These are phyloP conservation scores for Coemansia sp. DNA, from an alignment of 192 early-diverging fungal genomes.

Conservation along the genomic window DNA sequence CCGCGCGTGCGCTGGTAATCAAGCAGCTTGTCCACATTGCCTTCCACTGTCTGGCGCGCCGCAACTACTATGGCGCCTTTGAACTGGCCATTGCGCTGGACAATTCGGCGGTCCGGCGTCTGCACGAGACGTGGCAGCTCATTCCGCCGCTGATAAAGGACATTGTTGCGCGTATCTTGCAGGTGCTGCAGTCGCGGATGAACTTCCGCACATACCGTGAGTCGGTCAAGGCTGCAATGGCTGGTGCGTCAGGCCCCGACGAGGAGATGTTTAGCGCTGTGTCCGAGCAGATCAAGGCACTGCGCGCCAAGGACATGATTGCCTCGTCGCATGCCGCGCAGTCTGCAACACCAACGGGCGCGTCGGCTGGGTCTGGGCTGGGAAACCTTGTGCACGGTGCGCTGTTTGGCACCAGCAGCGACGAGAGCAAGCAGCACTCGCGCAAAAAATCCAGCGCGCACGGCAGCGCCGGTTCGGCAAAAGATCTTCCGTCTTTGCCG, in stretches of 20 bases:
- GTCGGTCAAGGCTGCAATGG: slow-evolving; percentile 49
- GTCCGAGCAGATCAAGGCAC: slow-evolving; percentile 40
- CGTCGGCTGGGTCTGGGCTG: slow-evolving; percentile 21
- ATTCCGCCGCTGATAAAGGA: slow-evolving; percentile 48
- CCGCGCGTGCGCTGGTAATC: slow-evolving; percentile 45
- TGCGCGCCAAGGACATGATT: slow-evolving; percentile 45
- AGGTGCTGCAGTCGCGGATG: slow-evolving; percentile 48
- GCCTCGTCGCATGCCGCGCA: slow-evolving; percentile 20
- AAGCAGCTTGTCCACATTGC: slow-evolving; percentile 53
- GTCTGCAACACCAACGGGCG: slow-evolving; percentile 6
- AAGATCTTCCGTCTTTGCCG: slow-evolving; percentile 13
- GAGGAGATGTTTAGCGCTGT: slow-evolving; percentile 45
- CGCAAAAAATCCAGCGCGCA: slow-evolving; percentile 42
- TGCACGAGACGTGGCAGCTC: slow-evolving; percentile 50
- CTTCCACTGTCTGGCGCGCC: slow-evolving; percentile 52
- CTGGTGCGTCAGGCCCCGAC: slow-evolving; percentile 44
- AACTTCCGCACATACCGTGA: slow-evolving; percentile 54
- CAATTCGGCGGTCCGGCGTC: slow-evolving; percentile 52
- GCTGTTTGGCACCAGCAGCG: slow-evolving; percentile 28
- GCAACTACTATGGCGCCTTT: slow-evolving; percentile 55
- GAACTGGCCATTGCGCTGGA: slow-evolving; percentile 54
- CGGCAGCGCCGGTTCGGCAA: slow-evolving; percentile 9
- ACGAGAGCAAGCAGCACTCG: slow-evolving; percentile 35
- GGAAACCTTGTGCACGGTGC: slow-evolving; percentile 42
- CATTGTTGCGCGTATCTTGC: slow-evolving; percentile 38